phyloP scores from a whole-genome alignment of 2,329 filamentous ascomycete genomes.

The Cladosporium oxysporum region DNA sequence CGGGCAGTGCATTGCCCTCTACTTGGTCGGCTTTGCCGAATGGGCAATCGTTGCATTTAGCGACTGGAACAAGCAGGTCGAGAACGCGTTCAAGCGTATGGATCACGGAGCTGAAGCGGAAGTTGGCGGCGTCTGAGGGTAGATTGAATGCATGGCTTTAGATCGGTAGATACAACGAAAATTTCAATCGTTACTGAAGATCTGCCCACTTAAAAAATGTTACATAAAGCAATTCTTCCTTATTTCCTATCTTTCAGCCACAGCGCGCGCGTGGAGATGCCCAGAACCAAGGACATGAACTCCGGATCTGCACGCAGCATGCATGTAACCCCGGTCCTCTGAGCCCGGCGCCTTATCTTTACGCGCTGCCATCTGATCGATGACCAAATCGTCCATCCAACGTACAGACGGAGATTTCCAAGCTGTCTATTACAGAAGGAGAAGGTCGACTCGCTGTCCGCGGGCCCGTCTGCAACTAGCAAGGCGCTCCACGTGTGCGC shows the following conservation, averaged over 20 bases:
- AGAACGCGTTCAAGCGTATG: conserved; percentile 70
- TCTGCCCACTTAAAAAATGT: not conserved
- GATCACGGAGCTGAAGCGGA: conserved; percentile 53
- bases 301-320: conserved; percentile 8
- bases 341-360: conserved; percentile 1
- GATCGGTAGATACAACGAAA: not conserved
- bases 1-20: conserved; percentile 64
- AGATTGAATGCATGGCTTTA: not conserved
- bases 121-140: not conserved
- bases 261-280: not conserved
- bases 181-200: not conserved
- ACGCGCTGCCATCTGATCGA: not conserved
- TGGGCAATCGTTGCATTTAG: conserved; percentile 78
- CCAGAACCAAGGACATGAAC: not conserved
- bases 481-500: conserved; percentile 9
- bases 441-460: conserved; percentile 8
- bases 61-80: conserved; percentile 74
- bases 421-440: not conserved
- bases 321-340: not conserved
- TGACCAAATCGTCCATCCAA: not conserved
- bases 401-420: not conserved
- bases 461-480: not conserved
- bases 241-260: not conserved
- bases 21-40: conserved; percentile 74
- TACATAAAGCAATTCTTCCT: conserved; percentile 1